Evolutionary conservation across 2,329 filamentous ascomycete species (phyloP).

Genomic region (Escovopsis weberi): DNA sequence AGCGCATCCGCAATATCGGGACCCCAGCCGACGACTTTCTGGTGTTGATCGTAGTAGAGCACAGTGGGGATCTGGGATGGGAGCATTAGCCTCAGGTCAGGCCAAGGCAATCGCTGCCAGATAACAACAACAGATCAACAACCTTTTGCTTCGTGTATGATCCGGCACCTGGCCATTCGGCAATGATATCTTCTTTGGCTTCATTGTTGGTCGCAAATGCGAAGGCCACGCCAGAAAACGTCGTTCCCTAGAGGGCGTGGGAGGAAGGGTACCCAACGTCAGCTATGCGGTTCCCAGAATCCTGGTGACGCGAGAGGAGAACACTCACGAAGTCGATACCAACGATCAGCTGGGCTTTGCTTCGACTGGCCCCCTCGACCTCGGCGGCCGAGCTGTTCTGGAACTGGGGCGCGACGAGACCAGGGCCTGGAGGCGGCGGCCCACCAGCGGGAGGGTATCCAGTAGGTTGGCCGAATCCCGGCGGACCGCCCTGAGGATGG

Average conservation of each 20-base stretch:
- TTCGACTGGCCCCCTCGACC: conserved; percentile 75
- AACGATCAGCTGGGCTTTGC: conserved; percentile 94
- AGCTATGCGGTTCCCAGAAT: too few species aligned
- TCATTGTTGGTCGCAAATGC: conserved; percentile 96
- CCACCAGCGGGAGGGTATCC: conserved; percentile 30
- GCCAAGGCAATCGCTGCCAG: neutral
- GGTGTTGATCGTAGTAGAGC: conserved; percentile 98
- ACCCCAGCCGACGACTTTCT: conserved; percentile 99
- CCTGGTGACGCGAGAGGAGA: neutral
- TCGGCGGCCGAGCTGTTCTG: conserved; percentile 45
- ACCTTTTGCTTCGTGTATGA: conserved; percentile 99
- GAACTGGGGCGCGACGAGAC: conserved; percentile 27
- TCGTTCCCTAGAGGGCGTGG: conserved; percentile 55
- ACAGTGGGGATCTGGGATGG: conserved; percentile 76
- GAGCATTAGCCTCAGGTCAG: conserved; percentile 1
- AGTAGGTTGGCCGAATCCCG: conserved; percentile 28
- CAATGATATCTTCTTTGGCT: conserved; percentile 96
- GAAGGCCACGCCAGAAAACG: conserved; percentile 94
- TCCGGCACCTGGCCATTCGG: conserved; percentile 94
- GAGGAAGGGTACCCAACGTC: neutral
- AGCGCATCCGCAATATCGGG: conserved; percentile 95
- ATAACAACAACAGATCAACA: neutral
- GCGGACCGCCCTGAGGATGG: conserved; percentile 21
- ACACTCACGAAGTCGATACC: conserved; percentile 88
- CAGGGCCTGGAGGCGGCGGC: conserved; percentile 23